Percentiles rank a stretch among this genome's conserved stretches.
Evolutionary conservation across 371 early-diverging fungal genomes (phyloP).

Genomic region (Capniomyces stellatus): DNA sequence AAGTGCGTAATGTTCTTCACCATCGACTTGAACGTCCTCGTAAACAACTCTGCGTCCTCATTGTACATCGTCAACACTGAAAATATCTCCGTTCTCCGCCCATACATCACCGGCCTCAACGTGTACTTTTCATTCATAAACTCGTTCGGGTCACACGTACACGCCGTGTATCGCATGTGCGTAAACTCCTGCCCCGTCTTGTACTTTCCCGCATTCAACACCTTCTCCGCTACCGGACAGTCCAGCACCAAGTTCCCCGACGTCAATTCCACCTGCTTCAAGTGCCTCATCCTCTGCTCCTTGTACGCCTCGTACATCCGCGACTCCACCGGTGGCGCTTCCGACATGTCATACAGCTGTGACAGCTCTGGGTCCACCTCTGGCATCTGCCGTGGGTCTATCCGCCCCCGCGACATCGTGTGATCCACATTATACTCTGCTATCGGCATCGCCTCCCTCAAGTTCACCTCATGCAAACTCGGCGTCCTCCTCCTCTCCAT

Average conservation of each 20-base stretch:
- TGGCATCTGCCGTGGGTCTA: slow-evolving; percentile 27
- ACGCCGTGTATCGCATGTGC: slow-evolving; percentile 63
- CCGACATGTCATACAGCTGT: slow-evolving; percentile 21
- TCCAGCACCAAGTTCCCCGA: slow-evolving; percentile 49
- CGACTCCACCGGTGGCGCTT: slow-evolving; percentile 26
- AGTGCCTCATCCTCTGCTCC: slow-evolving; percentile 31
- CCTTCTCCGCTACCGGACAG: slow-evolving; percentile 39
- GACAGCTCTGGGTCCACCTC: slow-evolving; percentile 16
- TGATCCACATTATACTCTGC: not conserved
- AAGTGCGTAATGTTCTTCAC: slow-evolving; percentile 76
- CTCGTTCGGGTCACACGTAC: slow-evolving; percentile 69
- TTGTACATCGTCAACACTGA: slow-evolving; percentile 88
- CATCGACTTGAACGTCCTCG: slow-evolving; percentile 63
- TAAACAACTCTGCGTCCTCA: slow-evolving; percentile 72
- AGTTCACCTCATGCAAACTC: not conserved
- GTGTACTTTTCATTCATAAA: slow-evolving; percentile 51
- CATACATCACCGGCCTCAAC: slow-evolving; percentile 53
- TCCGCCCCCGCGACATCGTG: not conserved
- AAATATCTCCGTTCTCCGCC: slow-evolving; percentile 68
- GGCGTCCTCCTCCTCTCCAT: not conserved
- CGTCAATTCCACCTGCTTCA: slow-evolving; percentile 34
- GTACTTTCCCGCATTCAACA: slow-evolving; percentile 32
- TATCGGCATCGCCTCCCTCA: not conserved
- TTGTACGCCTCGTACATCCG: slow-evolving; percentile 31
- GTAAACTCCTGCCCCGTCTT: slow-evolving; percentile 47